These are phyloP conservation scores for Claviceps africana DNA, from an alignment of 2,329 filamentous ascomycete species.

Conservation along the genomic window DNA sequence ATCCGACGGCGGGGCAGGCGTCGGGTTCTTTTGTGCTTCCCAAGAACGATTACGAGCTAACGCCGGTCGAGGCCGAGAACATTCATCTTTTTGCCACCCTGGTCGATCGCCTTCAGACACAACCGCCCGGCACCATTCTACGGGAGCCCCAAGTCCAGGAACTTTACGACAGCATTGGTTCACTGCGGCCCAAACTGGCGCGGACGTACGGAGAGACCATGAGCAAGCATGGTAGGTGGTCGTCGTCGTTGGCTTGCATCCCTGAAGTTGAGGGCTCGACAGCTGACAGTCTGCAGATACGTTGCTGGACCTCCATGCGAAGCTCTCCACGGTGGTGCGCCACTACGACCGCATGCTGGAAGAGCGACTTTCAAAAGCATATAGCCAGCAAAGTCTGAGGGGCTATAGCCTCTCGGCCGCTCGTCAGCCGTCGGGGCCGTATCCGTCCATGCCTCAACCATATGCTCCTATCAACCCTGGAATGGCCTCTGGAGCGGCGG, in stretches of 20 bases:
- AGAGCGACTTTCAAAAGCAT: conserved; percentile 83
- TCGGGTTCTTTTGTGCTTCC: conserved; percentile 43
- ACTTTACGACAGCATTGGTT: conserved; percentile 92
- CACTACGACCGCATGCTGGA: conserved; percentile 98
- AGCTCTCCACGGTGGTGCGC: conserved; percentile 86
- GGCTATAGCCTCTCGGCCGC: conserved; percentile 44
- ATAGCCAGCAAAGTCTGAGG: conserved; percentile 63
- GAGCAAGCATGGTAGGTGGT: conserved; percentile 81
- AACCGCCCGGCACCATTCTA: conserved; percentile 90
- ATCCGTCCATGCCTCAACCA: conserved; percentile 50
- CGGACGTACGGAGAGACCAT: conserved; percentile 96
- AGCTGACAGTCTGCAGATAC: conserved; percentile 46
- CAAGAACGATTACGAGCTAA: conserved; percentile 90
- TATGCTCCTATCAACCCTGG: conserved; percentile 32
- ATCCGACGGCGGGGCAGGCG: conserved; percentile 19
- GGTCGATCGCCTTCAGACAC: conserved; percentile 86
- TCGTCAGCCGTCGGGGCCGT: conserved; percentile 45
- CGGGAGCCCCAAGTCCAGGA: conserved; percentile 96
- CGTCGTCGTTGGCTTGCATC: not conserved
- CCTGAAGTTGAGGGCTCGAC: not conserved
- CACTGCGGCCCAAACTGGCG: conserved; percentile 81
- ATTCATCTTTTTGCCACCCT: conserved; percentile 92
- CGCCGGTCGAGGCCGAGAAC: conserved; percentile 86
- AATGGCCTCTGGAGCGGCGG: conserved; percentile 46
- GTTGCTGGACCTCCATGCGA: conserved; percentile 83